These are phyloP conservation scores for Myriosclerotinia duriaeana DNA, from an alignment of 2,329 filamentous ascomycete species.

Conservation along the genomic window DNA sequence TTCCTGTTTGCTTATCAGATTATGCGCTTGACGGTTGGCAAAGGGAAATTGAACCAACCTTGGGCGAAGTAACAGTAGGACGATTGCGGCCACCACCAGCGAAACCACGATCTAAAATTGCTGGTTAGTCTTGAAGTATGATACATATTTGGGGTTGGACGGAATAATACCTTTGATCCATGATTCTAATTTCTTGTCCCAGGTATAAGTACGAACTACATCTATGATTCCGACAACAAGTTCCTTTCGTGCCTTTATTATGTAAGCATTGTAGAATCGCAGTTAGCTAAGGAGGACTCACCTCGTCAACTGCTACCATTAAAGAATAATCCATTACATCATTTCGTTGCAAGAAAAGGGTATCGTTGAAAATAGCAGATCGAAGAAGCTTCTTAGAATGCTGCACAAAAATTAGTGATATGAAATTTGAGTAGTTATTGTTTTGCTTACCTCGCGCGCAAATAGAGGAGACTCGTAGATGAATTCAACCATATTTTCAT, in stretches of 20 bases:
- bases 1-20: slow-evolving; percentile 46
- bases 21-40: background rate
- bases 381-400: slow-evolving; percentile 93
- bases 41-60: slow-evolving; percentile 54
- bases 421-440: background rate
- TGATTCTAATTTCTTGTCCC: slow-evolving; percentile 99
- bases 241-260: slow-evolving; percentile 63
- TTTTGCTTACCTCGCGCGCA: slow-evolving; percentile 62
- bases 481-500: slow-evolving; percentile 99
- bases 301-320: slow-evolving; percentile 96
- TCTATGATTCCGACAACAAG: slow-evolving; percentile 97
- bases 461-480: slow-evolving; percentile 98
- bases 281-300: slow-evolving; percentile 3
- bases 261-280: slow-evolving; percentile 7
- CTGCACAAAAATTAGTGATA: slow-evolving; percentile 27
- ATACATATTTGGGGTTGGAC: too few relatives aligned
- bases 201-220: slow-evolving; percentile 97
- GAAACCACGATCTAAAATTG: slow-evolving; percentile 66
- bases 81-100: slow-evolving; percentile 73
- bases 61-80: slow-evolving; percentile 94
- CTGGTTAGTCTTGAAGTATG: slow-evolving; percentile 1
- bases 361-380: slow-evolving; percentile 95
- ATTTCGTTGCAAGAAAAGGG: slow-evolving; percentile 87
- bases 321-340: slow-evolving; percentile 99
- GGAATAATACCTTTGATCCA: slow-evolving; percentile 75